phyloP scores from a whole-genome alignment of 192 early-diverging fungal species.

The Diversispora epigaea region DNA sequence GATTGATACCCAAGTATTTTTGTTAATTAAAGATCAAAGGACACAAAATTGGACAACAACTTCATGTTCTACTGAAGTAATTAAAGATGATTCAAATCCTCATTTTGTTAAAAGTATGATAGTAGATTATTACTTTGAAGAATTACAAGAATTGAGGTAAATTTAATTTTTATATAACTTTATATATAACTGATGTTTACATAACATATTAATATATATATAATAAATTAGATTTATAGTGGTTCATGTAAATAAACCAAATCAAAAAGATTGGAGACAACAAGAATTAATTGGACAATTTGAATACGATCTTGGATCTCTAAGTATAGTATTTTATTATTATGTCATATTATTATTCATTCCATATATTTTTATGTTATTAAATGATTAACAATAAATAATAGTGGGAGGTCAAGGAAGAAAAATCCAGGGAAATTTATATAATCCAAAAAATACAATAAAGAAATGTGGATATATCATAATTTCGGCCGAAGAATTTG shows the following conservation, averaged over 20 bases:
- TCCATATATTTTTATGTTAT: constrained; percentile 31
- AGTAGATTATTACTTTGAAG: constrained; percentile 48
- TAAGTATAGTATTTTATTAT: constrained; percentile 34
- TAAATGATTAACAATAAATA: too few species aligned
- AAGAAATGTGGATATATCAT: too few species aligned
- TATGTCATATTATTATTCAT: constrained; percentile 37
- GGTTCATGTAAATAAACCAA: constrained; percentile 43
- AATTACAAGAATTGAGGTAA: constrained; percentile 21
- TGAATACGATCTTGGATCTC: constrained; percentile 43
- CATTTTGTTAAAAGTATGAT: constrained; percentile 42
- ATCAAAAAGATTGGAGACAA: constrained; percentile 40
- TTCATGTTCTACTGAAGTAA: constrained; percentile 40
- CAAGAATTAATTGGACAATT: constrained; percentile 18
- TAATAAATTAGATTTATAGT: constrained; percentile 35
- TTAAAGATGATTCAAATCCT: constrained; percentile 51
- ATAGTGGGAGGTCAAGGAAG: too few species aligned
- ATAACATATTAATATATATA: background rate
- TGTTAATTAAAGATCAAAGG: constrained; percentile 33
- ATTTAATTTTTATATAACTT: background rate
- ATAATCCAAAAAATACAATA: too few species aligned
- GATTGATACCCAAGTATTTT: constrained; percentile 40
- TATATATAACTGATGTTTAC: background rate
- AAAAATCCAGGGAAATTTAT: too few species aligned
- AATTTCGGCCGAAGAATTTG: too few species aligned
- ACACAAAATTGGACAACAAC: constrained; percentile 26